Conservation (phyloP, 768 basidiomycete genomes). For the Leccinum subgranulosum region DNA sequence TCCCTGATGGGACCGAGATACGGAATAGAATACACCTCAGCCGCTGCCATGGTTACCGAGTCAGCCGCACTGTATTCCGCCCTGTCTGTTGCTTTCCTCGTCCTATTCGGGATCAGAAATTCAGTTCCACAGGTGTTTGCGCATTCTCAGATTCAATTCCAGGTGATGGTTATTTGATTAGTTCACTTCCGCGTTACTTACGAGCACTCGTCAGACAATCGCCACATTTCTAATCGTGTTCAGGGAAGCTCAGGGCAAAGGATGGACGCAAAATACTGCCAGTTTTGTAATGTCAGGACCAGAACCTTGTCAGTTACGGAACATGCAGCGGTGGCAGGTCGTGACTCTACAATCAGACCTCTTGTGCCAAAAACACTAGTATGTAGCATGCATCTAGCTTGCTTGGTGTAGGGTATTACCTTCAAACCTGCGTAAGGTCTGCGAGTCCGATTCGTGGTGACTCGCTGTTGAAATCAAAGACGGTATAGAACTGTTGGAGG, state of each 20-base stretch:
- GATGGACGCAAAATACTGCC: not conserved
- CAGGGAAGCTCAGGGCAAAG: not conserved
- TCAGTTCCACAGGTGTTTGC: not conserved
- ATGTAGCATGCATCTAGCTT: too few species aligned
- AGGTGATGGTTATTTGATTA: not conserved
- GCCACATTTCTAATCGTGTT: not conserved
- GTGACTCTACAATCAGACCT: too few species aligned
- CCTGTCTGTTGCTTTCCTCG: not conserved
- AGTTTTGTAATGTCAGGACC: too few species aligned
- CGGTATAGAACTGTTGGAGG: too few species aligned
- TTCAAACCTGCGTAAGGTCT: too few species aligned
- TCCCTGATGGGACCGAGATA: not conserved
- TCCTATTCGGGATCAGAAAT: not conserved
- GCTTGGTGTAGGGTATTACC: too few species aligned
- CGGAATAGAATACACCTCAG: not conserved
- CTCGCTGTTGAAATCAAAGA: too few species aligned
- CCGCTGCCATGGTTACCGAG: not conserved
- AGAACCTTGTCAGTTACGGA: too few species aligned
- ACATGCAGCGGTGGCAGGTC: too few species aligned
- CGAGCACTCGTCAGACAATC: not conserved
- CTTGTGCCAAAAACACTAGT: too few species aligned
- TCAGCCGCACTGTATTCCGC: not conserved
- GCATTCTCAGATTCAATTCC: not conserved
- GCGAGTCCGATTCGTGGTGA: too few species aligned
- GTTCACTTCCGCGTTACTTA: not conserved